Base-by-base conservation (phyloP, 2,329 filamentous ascomycete species). In the Bimuria novae-zelandiae region DNA sequence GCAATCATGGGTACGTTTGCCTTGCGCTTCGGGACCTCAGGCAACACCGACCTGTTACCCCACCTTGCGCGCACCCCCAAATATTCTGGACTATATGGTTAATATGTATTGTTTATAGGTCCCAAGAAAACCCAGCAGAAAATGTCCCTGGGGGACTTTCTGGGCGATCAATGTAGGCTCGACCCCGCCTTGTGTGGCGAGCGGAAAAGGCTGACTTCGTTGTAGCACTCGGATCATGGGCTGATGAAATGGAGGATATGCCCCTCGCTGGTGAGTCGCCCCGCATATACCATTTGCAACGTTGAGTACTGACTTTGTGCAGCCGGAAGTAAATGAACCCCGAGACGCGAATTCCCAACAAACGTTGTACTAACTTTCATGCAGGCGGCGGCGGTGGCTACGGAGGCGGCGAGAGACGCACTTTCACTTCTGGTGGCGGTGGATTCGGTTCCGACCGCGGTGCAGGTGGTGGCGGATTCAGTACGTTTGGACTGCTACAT, bases 131-230 rank as follows among this genome's bases (percentile, higher is more conserved):
- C 8, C 77, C 89, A 96, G n/a, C n/a, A n/a, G 86, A 99, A 95
- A 84, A 93, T 99, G 89, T 91, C 90, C 82, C 87, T 97, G 75
- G 90, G 91, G 83, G 90, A 91, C 79, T 99, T 99, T 85, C 85
- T 99, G 82, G 84, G 84, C 74, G 91, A 97, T 77, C 84, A 91
- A 78, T 88, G 93, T 97, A 84, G 78, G 90, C 68, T 66, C 63
- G 62, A 32, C 60, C 60, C 58, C 57, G 55, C 61, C 46, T 30
- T 47, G 55, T 63, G 48, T 43, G 51, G 53, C 54, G 54, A 49
- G 59, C 57, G 59, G 44, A 49, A 41, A 39, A 55, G 46, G 68
- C 70, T 73, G 59, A 71, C 66, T 32, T 54, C 41, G 46, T 46
- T 54, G 56, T 70, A 89, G 86, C 84, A 69, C 82, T 88, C 72